These are phyloP conservation scores for Viola pubescens DNA, from an alignment of 441 rosid genomes.

Conservation along the genomic window DNA sequence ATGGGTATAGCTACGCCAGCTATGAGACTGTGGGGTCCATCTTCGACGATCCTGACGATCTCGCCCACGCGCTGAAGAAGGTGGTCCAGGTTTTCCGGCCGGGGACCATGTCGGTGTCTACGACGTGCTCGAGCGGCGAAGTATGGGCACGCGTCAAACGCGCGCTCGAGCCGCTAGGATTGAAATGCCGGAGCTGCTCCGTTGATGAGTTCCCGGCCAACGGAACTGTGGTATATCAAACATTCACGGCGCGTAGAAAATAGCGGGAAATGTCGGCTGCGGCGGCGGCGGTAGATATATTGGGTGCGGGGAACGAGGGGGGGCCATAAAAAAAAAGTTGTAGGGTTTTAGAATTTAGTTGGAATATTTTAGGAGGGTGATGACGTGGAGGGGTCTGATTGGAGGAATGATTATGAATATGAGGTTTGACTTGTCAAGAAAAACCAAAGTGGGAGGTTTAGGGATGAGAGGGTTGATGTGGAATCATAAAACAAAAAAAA, in stretches of 20 bases:
- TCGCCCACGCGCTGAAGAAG: constrained; percentile 42
- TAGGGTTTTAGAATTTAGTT: constrained; percentile 8
- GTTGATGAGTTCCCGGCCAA: constrained; percentile 68
- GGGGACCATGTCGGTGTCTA: constrained; percentile 52
- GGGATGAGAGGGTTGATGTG: constrained; percentile 16
- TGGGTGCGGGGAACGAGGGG: background rate
- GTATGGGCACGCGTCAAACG: constrained; percentile 56
- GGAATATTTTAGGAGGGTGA: constrained; percentile 12
- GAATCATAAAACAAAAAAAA: constrained; percentile 13
- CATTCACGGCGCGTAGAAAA: constrained; percentile 72
- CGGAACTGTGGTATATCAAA: constrained; percentile 65
- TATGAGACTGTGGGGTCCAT: constrained; percentile 72
- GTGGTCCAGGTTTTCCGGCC: constrained; percentile 76
- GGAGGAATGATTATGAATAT: constrained; percentile 16
- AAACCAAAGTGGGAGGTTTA: background rate
- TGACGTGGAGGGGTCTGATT: constrained; percentile 33
- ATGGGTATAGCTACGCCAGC: constrained; percentile 91
- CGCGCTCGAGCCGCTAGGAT: constrained; percentile 58
- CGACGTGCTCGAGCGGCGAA: constrained; percentile 49
- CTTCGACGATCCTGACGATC: constrained; percentile 44
- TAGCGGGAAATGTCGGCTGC: constrained; percentile 13
- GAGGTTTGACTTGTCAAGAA: constrained; percentile 17
- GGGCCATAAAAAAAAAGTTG: constrained; percentile 4
- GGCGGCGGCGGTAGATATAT: constrained; percentile 2
- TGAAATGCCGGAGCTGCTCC: constrained; percentile 64